Evolutionary conservation across 2,329 filamentous ascomycete genomes (phyloP).

Genomic region (Epichloe sp.): DNA sequence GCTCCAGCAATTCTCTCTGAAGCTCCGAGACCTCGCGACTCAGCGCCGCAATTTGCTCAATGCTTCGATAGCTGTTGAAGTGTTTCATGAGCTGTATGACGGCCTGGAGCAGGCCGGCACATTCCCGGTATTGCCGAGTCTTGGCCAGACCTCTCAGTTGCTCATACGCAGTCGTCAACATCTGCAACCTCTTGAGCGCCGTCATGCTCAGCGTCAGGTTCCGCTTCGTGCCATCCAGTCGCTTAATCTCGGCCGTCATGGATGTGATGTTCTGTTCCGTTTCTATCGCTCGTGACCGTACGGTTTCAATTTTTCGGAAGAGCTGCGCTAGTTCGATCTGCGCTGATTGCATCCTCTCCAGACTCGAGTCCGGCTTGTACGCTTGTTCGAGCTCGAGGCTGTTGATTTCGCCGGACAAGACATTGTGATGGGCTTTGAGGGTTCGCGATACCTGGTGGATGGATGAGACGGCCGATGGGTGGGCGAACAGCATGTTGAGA

Average conservation of each 20-base stretch:
- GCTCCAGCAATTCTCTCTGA: constrained; percentile 83
- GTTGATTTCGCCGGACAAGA: constrained; percentile 65
- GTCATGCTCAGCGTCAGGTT: constrained; percentile 98
- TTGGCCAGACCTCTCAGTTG: constrained; percentile 75
- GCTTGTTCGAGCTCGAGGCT: constrained; percentile 65
- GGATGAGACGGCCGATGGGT: constrained; percentile 71
- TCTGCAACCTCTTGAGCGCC: constrained; percentile 88
- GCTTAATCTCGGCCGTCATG: constrained; percentile 98
- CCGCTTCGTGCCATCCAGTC: constrained; percentile 88
- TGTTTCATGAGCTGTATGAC: constrained; percentile 97
- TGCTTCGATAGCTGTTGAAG: constrained; percentile 95
- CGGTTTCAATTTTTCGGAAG: constrained; percentile 89
- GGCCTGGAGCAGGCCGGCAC: constrained; percentile 82
- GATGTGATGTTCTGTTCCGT: constrained; percentile 94
- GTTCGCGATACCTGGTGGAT: constrained; percentile 61
- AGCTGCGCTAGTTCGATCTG: constrained; percentile 81
- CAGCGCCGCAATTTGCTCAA: constrained; percentile 91
- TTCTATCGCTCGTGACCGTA: constrained; percentile 75
- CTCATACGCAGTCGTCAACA: constrained; percentile 98
- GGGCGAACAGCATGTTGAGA: constrained; percentile 85
- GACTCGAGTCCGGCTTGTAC: constrained; percentile 72
- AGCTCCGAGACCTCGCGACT: constrained; percentile 88
- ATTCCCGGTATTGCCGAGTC: constrained; percentile 85
- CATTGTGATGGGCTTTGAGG: constrained; percentile 66
- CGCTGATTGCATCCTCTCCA: constrained; percentile 81